Evolutionary conservation across 176 grass and related monocot species (phyloP), one percentile per base, ranked within the genome.

Genomic region (Bolboschoenus planiculmis): DNA sequence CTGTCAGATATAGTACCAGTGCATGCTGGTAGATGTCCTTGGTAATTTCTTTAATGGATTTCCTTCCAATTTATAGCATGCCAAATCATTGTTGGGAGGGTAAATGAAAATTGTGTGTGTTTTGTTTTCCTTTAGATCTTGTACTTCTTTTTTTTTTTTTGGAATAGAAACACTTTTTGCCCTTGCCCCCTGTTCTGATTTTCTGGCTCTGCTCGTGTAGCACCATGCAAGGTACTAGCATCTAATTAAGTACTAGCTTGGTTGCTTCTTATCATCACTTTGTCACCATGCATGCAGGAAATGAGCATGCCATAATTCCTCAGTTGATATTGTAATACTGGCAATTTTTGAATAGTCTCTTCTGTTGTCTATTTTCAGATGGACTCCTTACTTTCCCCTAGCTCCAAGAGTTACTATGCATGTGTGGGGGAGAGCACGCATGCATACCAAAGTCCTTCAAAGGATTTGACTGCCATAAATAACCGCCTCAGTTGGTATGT

Each of bases 371-470:
- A 60, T 85, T n/a, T 89, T 73, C 89, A 99, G 96, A 99, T 88
- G 87, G 96, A 99, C 86, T 88, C 84, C 55, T 87, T 99, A 74
- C 92, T 95, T 59, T 99, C 96, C 9, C 92, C 96, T 27, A 99
- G 96, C 87, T 99, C 96, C 1, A 99, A 99, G 89, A 99, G 96
- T 86, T 99, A 93, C 33, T 99, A 95, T 42, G 96, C 96, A 1
- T 99, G 92, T 21, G 92, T 99, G 14, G 96, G 96, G 0, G 92
- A 99, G 91, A 99, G 96, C 27, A 99, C 96, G n/a, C 93, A 99
- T 14, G 92, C 92, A 15, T 99, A 84, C 42, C 96, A 99, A 79
- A 99, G 96, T 87, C 96, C 96, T 48, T 99, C 96, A 10, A 99
- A 99, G 81, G 96, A 99, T 46, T 79, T 99, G 64, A 95, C 88